These are phyloP conservation scores for Macadamia tetraphylla DNA, from an alignment of 164 flowering plant genomes.

Conservation along the genomic window DNA sequence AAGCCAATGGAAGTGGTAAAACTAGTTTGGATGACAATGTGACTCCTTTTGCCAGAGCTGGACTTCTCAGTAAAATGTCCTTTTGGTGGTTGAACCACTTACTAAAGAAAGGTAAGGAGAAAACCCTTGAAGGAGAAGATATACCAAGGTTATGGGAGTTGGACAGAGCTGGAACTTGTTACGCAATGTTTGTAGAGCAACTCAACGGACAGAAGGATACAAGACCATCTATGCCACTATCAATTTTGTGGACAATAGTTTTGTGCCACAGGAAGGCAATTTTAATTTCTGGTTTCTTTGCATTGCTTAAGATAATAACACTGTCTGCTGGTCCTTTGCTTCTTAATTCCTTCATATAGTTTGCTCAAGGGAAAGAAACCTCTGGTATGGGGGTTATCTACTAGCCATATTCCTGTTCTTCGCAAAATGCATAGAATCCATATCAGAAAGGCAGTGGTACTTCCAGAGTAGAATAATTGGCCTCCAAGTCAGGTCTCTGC, in stretches of 20 bases:
- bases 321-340: constrained; percentile 48
- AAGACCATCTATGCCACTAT: constrained; percentile 15
- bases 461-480: constrained; percentile 51
- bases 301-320: constrained; percentile 42
- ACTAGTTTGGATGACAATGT: constrained; percentile 19
- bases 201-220: constrained; percentile 22
- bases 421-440: constrained; percentile 51
- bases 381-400: constrained; percentile 45
- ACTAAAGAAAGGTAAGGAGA: constrained; percentile 43
- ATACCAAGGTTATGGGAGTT: constrained; percentile 37
- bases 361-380: constrained; percentile 52
- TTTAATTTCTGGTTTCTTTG: constrained; percentile 50
- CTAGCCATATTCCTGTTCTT: constrained; percentile 37
- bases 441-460: constrained; percentile 62
- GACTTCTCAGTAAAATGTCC: constrained; percentile 36
- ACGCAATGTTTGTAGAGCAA: constrained; percentile 29
- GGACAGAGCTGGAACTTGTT: constrained; percentile 49
- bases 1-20: constrained; percentile 8
- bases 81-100: constrained; percentile 75
- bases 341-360: constrained; percentile 57
- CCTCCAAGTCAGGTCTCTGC: constrained; percentile 46
- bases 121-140: constrained; percentile 39
- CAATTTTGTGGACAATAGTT: constrained; percentile 34
- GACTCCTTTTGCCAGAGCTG: constrained; percentile 49
- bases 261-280: constrained; percentile 40